Evolutionary conservation across 2,329 filamentous ascomycete genomes (phyloP), one percentile per base, ranked within the genome.

Genomic region (Arachnomyces sp.): DNA sequence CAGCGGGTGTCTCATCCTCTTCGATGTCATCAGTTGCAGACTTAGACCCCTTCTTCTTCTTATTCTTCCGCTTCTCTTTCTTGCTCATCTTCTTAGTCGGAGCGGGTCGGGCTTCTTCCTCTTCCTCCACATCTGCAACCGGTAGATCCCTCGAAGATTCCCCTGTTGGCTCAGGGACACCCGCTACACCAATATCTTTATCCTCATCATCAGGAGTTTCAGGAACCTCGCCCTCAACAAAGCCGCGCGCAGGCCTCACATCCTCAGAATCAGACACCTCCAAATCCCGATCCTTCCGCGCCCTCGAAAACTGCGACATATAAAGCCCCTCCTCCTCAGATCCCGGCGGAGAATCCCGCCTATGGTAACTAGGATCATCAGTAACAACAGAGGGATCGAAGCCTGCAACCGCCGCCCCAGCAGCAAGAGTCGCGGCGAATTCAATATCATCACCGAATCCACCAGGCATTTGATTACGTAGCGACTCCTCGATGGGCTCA

Each of bases 371-470:
- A 0, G 77, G 74, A 49, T 86, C 72, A 34, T 84, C 68, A 28
- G 82, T 80, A 34, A 86, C 77, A 42, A 86, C 77, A 31, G 82
- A 73, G 3, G 80, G 76, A 51, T 84, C 74, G 47, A 87, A 86
- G 0, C 82, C 82, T 34, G 78, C 75, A n/a, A 78, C 73, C 53
- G 80, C 65, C 36, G 84, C 67, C 1, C 79, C 81, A 35, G 81
- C 83, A 42, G 81, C 81, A 34, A 86, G 62, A 2, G 75, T 77
- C 18, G 82, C 82, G 6, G 79, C 77, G 49, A 87, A 86, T 38
- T 79, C 78, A 7, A 82, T 63, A 49, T 86, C 82, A 42, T 81
- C 74, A 1, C 66, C 74, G 52, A 83, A 88, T 7, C 72, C 65
- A 14, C 81, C 82, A 16, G 81, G 79, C 58, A 82, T 75, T 42